These are phyloP conservation scores for Protomyces inouyei DNA, from an alignment of 1,139 yeast species.

Conservation along the genomic window DNA sequence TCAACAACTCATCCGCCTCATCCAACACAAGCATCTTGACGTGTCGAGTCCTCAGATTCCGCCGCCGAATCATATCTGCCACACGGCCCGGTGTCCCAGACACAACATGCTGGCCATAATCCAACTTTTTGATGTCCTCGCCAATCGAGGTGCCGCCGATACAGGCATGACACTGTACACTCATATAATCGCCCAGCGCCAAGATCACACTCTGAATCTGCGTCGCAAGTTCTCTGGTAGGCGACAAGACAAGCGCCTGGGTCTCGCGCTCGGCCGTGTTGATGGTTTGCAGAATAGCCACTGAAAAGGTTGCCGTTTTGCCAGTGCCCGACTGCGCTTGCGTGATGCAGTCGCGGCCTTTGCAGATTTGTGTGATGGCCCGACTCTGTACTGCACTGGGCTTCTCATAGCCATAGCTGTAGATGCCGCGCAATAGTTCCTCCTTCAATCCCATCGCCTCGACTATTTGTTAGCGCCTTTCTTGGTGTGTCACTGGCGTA, in stretches of 20 bases:
- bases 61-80: constrained; percentile 92
- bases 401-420: constrained; percentile 95
- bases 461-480: constrained; percentile 7
- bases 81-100: constrained; percentile 99
- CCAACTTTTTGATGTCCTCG: constrained; percentile 89
- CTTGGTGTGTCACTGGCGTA: not conserved
- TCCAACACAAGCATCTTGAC: constrained; percentile 96
- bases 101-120: constrained; percentile 89
- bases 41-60: constrained; percentile 81
- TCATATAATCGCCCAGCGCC: constrained; percentile 89
- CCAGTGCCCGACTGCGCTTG: constrained; percentile 99
- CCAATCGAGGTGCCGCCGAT: constrained; percentile 95
- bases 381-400: constrained; percentile 99
- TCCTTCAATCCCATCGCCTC: constrained; percentile 35
- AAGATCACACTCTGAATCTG: constrained; percentile 96
- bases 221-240: constrained; percentile 97
- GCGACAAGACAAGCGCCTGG: constrained; percentile 92
- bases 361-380: constrained; percentile 93
- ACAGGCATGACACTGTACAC: constrained; percentile 93
- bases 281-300: constrained; percentile 78
- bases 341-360: constrained; percentile 94
- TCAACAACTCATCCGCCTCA: constrained; percentile 98
- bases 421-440: constrained; percentile 56
- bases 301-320: constrained; percentile 98
- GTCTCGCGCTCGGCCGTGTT: constrained; percentile 51